A percentile compares a stretch with the other conserved stretches of the same genome.
These are phyloP conservation scores for Penicillium digitatum DNA, from an alignment of 2,329 filamentous ascomycete species.

Conservation along the genomic window DNA sequence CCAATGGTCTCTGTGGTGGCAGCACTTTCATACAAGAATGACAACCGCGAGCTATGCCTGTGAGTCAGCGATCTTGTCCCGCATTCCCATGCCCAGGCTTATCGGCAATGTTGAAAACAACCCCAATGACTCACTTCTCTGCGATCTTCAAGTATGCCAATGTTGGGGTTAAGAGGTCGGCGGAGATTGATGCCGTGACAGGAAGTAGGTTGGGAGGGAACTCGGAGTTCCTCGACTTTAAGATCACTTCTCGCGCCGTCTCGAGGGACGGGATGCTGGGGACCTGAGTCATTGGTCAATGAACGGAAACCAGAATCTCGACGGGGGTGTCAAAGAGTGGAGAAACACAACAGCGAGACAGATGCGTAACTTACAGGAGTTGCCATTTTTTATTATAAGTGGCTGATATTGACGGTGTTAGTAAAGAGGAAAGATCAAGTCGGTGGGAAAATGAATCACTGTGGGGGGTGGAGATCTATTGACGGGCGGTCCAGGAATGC, in stretches of 20 bases:
- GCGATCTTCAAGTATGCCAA: constrained; percentile 90
- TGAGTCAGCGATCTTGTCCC: constrained; percentile 12
- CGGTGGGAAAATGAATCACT: constrained; percentile 24
- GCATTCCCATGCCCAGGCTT: not conserved
- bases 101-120: constrained; percentile 1
- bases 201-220: constrained; percentile 74
- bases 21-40: constrained; percentile 93
- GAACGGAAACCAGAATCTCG: constrained; percentile 7
- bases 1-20: constrained; percentile 88
- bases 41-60: constrained; percentile 61
- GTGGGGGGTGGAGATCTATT: constrained; percentile 14
- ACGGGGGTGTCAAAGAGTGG: not conserved
- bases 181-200: constrained; percentile 77
- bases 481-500: not conserved
- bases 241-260: constrained; percentile 55
- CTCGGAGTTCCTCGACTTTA: constrained; percentile 48
- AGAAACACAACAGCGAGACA: not conserved
- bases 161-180: constrained; percentile 92
- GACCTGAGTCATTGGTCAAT: constrained; percentile 35
- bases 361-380: constrained; percentile 23
- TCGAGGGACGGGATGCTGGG: constrained; percentile 60
- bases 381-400: constrained; percentile 25
- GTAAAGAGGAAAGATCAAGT: constrained; percentile 11
- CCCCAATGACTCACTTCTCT: constrained; percentile 54
- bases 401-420: not conserved